Percentiles rank a stretch among this genome's conserved stretches.
Evolutionary conservation across 306 rosid species (phyloP).

Genomic region (Rosa persica): DNA sequence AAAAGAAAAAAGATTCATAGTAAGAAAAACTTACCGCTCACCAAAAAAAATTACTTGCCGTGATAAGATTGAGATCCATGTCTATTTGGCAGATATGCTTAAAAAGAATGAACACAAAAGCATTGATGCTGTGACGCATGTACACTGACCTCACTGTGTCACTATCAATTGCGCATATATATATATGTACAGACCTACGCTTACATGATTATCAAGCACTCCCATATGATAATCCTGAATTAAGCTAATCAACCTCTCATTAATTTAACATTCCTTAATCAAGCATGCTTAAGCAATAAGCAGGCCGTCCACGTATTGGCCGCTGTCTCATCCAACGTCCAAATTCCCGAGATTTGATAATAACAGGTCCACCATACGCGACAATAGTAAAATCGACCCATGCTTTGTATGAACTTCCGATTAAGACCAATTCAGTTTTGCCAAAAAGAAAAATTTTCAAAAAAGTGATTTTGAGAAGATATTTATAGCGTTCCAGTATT

Average conservation of each 20-base stretch:
- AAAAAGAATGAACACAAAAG: neutral
- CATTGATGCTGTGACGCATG: constrained; percentile 29
- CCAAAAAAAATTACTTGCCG: neutral
- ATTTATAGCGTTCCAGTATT: too few relatives aligned
- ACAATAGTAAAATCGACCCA: neutral
- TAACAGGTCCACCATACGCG: neutral
- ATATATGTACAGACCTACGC: constrained; percentile 1
- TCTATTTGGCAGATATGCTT: neutral
- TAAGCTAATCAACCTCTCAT: neutral
- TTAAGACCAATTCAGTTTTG: neutral
- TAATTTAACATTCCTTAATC: neutral
- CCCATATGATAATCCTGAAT: neutral
- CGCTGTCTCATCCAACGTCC: constrained; percentile 12
- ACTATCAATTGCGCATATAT: constrained; percentile 5
- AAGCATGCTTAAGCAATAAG: constrained; percentile 21
- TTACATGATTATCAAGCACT: constrained; percentile 32
- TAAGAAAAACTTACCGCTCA: neutral
- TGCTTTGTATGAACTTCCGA: neutral
- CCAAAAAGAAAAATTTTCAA: too few relatives aligned
- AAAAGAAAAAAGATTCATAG: too few relatives aligned
- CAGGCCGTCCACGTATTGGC: constrained; percentile 31
- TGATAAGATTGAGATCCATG: constrained; percentile 1
- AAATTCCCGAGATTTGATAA: neutral
- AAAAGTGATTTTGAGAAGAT: too few relatives aligned
- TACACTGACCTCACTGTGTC: constrained; percentile 26